Base-by-base conservation (phyloP, 208 protist species). In the Blechomonas ayalai region DNA sequence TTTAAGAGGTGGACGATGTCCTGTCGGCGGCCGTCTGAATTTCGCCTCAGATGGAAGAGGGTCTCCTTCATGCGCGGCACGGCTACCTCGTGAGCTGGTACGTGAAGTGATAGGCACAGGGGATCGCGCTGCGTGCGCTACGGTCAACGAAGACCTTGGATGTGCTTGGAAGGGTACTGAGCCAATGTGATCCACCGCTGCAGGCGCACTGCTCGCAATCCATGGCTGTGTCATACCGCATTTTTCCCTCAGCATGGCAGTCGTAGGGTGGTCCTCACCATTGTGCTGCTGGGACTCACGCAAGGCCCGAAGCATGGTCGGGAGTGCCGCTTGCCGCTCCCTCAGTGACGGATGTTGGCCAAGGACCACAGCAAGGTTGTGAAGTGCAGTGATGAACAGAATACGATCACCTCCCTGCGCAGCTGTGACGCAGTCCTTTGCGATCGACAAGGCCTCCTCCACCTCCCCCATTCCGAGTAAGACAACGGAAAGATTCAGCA, bases 401-500 rank as follows among this genome's bases (percentile, higher is more conserved):
- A 86, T 52, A 1, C 63, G 67, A 18, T 88, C 82, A 2, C 54
- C 59, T 3, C 69, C 38, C 40, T 81, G 67, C 0, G 85, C 65
- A 2, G 77, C 64, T 3, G 56, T 41, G 10, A 71, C 73, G 27
- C 81, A 90, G 33, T 85, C 67, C 39, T 71, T 67, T 0, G 85
- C 67, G 26, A 90, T 81, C 4, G 24, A 20, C 3, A 90, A 43
- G 28, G 85, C 80, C 55, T 82, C 75, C 24, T 77, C 60, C 3
- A 48, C 37, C 10, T 51, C 25, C 0, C 70, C 74, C 20, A 71
- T 46, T 22, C 64, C 67, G 23, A 93, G 70, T 7, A 90, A 57
- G 5, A 90, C 78, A 0, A 81, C 70, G 22, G 81, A 93, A 18
- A 90, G 59, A 52, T 90, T 93, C 41, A 93, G 46, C 79, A 93